Evolutionary conservation across 345 rosid species (phyloP), one percentile per base, ranked within the genome.

Genomic region (Cardamine resedifolia): DNA sequence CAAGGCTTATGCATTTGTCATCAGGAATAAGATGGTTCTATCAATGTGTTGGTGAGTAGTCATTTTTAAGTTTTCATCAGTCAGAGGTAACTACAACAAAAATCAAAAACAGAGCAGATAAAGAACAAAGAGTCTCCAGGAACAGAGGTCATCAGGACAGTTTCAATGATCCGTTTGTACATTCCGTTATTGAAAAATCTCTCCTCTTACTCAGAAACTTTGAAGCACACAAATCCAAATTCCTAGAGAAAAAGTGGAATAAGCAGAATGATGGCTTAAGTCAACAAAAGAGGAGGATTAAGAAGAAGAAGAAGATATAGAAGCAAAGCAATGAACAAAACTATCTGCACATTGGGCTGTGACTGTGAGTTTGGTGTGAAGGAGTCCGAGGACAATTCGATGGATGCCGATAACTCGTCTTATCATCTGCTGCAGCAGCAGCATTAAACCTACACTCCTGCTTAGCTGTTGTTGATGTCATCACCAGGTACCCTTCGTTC

Each of bases 311-410:
- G 56, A 53, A 44, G 65, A 56, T 53, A 2, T 60, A 71, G 48
- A 61, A 49, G 52, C 75, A 71, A 71, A 19, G 66, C 52, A 56
- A 51, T 28, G 58, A 26, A 36, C 6, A 73, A 45, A 62, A 16
- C 59, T 85, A 85, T 83, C 77, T 87, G 84, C 91, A 85, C 83
- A 87, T 77, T 44, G 88, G 91, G 26, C 80, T 57, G 26, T 30
- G 45, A 12, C 45, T 87, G 26, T 83, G 88, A 78, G 85, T 81
- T 66, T 77, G 83, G 63, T 78, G 87, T 14, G 87, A 68, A 21
- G 87, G 87, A 69, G 86, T 79, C 34, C 20, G 72, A 26, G 78
- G 84, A 73, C 79, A 77, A 23, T 81, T 81, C 20, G 84, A 79
- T 34, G 87, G 74, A 73, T 66, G 67, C 12, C 83, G 63, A 38